Evolutionary conservation across 306 rosid genomes (phyloP), one percentile per base, ranked within the genome.

Genomic region (Ormosia emarginata): DNA sequence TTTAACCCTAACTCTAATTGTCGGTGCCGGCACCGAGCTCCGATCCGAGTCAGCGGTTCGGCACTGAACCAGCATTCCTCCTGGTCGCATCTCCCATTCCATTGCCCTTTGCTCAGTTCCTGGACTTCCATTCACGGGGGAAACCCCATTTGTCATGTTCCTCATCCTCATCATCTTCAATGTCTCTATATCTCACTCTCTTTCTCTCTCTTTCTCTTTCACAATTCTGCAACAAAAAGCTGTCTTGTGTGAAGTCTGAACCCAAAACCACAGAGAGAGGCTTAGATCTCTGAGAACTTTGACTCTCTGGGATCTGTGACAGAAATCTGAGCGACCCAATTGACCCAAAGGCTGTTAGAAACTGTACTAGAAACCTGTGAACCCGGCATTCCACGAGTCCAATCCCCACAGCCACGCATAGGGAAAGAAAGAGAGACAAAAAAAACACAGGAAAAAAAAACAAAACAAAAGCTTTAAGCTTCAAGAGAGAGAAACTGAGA

Each of bases 51-150:
- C 91, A 9, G 62, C 52, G 77, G 50, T 78, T 74, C 98, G 88
- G 40, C 88, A 90, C 88, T 94, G 98, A 72, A 94, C 98, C 75
- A 94, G 39, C 98, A 94, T 91, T 81, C 98, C 98, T 30, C 98
- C 97, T 0, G 98, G 98, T 69, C 98, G 71, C 69, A 92, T 79
- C 89, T 94, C 98, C 97, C 98, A 94, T 58, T 91, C 98, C 70
- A 68, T 63, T 2, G 85, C 44, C 70, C 86, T 78, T 0, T 89
- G 8, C 84, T 88, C 97, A 11, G 59, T 85, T 5, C 83, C 87
- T 13, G 44, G 44, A 64, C 62, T 59, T 0, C 85, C 90, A 15
- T 85, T 90, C 81, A 78, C 75, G 18, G 83, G 74, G 0, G 89
- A 46, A 34, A 1, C 55, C 86, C 85, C 89, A 4, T 82, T 66